Evolutionary conservation across 2,329 filamentous ascomycete genomes (phyloP).

Genomic region (Huntiella decipiens): DNA sequence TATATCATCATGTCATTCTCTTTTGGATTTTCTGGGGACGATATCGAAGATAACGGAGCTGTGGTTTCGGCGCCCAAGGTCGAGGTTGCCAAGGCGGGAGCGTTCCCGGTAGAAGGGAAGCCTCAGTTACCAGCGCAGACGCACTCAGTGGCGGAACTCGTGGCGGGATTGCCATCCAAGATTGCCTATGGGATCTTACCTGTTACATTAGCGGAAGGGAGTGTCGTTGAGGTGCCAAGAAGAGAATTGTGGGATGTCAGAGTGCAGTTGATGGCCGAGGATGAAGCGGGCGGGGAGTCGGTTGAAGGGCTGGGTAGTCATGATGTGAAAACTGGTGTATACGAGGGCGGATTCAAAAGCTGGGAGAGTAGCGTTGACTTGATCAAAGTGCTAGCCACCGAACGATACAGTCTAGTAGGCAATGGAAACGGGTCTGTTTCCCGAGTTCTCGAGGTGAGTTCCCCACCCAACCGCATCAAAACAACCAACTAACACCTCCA

Average conservation of each 20-base stretch:
- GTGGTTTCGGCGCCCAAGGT: slow-evolving; percentile 12
- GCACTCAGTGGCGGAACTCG: slow-evolving; percentile 31
- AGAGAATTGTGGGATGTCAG: slow-evolving; percentile 68
- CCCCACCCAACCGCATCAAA: not conserved
- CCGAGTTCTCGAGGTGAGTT: slow-evolving; percentile 35
- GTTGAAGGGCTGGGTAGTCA: slow-evolving; percentile 38
- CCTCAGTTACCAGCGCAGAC: slow-evolving; percentile 35
- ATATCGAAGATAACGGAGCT: slow-evolving; percentile 34
- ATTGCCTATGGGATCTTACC: slow-evolving; percentile 47
- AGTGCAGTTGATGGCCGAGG: slow-evolving; percentile 62
- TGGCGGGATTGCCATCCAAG: slow-evolving; percentile 49
- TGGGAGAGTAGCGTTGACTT: slow-evolving; percentile 76
- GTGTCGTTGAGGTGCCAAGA: slow-evolving; percentile 39
- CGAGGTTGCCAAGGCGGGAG: slow-evolving; percentile 19
- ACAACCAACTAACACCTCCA: slow-evolving; percentile 19
- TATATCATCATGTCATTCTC: slow-evolving; percentile 28
- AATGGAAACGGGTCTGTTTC: slow-evolving; percentile 18
- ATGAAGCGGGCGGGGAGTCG: slow-evolving; percentile 22
- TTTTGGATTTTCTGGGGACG: slow-evolving; percentile 44
- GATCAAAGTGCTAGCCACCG: slow-evolving; percentile 42
- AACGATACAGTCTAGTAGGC: slow-evolving; percentile 20
- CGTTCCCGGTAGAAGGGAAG: slow-evolving; percentile 44
- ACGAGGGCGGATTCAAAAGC: slow-evolving; percentile 77
- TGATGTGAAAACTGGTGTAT: slow-evolving; percentile 64
- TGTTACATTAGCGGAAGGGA: slow-evolving; percentile 26